phyloP scores from a whole-genome alignment of 2,329 filamentous ascomycete species.

The Dactylonectria macrodidyma region DNA sequence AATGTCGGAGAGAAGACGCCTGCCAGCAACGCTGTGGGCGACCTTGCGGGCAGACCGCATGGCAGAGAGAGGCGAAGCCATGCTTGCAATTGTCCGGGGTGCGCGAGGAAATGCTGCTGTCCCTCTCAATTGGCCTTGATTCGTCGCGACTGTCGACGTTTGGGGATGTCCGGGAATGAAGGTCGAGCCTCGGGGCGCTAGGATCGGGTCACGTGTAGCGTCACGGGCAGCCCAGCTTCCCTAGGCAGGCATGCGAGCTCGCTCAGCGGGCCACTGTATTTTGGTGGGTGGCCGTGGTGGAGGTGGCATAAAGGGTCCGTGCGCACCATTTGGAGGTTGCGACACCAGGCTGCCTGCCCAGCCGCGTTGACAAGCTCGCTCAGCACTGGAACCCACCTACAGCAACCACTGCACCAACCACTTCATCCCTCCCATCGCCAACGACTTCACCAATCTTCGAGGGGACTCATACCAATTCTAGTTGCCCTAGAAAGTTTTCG shows the following conservation, averaged over 20 bases:
- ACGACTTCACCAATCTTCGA: not conserved
- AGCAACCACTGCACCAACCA: conserved; percentile 5
- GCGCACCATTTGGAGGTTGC: conserved; percentile 43
- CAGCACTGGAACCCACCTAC: conserved; percentile 39
- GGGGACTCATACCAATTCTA: conserved; percentile 19
- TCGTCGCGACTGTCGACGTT: conserved; percentile 42
- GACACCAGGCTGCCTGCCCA: conserved; percentile 57
- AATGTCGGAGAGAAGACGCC: conserved; percentile 81
- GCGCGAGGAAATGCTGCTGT: conserved; percentile 49
- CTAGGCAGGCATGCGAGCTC: not conserved
- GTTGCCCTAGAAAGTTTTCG: conserved; percentile 13
- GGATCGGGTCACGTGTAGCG: conserved; percentile 46
- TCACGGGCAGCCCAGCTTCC: conserved; percentile 43
- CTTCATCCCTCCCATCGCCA: not conserved
- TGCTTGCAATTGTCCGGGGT: conserved; percentile 55
- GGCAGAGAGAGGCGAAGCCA: conserved; percentile 71
- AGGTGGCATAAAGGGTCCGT: conserved; percentile 38
- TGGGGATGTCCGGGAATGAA: conserved; percentile 43
- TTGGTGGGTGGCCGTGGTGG: not conserved
- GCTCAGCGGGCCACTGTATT: not conserved
- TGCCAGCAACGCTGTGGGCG: conserved; percentile 63
- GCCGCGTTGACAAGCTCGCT: conserved; percentile 53
- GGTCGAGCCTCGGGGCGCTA: conserved; percentile 45
- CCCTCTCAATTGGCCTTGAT: conserved; percentile 51
- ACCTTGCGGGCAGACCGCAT: conserved; percentile 67